Conservation (phyloP, 164 flowering plant species). For the Berberis thunbergii region DNA sequence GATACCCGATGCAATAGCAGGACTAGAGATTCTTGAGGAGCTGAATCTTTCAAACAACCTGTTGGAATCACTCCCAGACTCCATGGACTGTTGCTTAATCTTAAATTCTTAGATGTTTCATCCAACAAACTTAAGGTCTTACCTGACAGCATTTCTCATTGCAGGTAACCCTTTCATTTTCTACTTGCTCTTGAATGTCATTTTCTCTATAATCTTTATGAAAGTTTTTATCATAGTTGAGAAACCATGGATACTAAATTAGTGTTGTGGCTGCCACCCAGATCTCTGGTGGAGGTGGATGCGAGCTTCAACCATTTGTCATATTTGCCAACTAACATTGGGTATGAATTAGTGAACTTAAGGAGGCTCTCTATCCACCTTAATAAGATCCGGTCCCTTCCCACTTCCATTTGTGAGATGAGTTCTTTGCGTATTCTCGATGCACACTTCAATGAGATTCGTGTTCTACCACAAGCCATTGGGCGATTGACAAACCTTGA, state of each 20-base stretch:
- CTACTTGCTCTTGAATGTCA: not conserved
- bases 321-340: constrained; percentile 86
- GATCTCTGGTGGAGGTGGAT: constrained; percentile 82
- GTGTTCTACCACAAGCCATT: constrained; percentile 60
- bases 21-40: constrained; percentile 69
- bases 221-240: not conserved
- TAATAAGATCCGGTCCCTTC: constrained; percentile 82
- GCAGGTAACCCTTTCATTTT: constrained; percentile 46
- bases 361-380: constrained; percentile 49
- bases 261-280: constrained; percentile 11
- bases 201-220: not conserved
- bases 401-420: constrained; percentile 84
- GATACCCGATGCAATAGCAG: constrained; percentile 86
- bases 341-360: constrained; percentile 53
- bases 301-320: constrained; percentile 67
- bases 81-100: constrained; percentile 58
- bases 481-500: constrained; percentile 71
- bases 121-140: constrained; percentile 58
- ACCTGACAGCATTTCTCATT: constrained; percentile 74
- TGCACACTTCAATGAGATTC: constrained; percentile 93
- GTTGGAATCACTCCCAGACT: constrained; percentile 74
- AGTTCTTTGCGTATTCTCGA: constrained; percentile 55
- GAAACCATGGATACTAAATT: not conserved
- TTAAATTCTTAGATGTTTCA: constrained; percentile 68
- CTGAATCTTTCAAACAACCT: constrained; percentile 68